Percentiles rank a stretch among this genome's conserved stretches.
These are phyloP conservation scores for Chlorella variabilis DNA, from an alignment of 163 green algal genomes.

Conservation along the genomic window DNA sequence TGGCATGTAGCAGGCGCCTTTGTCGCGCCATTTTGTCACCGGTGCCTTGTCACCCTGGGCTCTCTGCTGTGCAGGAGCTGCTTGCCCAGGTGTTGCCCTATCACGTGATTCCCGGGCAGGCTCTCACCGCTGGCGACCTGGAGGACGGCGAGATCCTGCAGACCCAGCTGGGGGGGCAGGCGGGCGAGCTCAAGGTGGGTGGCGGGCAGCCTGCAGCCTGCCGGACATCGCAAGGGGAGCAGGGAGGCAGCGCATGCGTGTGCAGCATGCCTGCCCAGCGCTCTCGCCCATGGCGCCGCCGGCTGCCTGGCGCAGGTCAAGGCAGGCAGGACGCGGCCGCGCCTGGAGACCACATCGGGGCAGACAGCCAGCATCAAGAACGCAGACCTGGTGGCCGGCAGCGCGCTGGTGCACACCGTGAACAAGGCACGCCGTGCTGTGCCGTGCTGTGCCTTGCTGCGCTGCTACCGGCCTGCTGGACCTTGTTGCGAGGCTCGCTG, in stretches of 20 bases:
- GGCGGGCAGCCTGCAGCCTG: too few species aligned
- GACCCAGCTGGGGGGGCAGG: constrained; percentile 11
- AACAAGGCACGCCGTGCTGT: background rate
- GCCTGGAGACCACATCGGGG: constrained; percentile 9
- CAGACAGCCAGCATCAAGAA: background rate
- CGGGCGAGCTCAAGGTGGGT: background rate
- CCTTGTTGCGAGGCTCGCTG: too few species aligned
- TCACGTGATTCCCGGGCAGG: constrained; percentile 38
- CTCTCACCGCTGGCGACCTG: constrained; percentile 26
- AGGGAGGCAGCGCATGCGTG: background rate
- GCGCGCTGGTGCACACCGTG: constrained; percentile 9
- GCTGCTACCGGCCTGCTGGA: background rate
- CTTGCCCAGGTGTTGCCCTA: constrained; percentile 35
- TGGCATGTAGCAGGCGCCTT: too few species aligned
- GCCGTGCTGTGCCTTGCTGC: background rate
- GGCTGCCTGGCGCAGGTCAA: background rate
- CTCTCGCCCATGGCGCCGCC: background rate
- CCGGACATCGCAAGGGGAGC: too few species aligned
- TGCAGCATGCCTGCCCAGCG: background rate
- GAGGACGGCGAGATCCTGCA: constrained; percentile 40
- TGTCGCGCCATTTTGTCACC: too few species aligned
- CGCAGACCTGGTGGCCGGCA: background rate
- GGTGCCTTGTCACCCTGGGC: too few species aligned
- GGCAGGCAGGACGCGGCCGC: background rate
- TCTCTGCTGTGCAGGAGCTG: constrained; percentile 20